Percentiles rank a stretch among this genome's conserved stretches.
phyloP scores from a whole-genome alignment of 2,329 filamentous ascomycete species.

The Talaromyces sp. region DNA sequence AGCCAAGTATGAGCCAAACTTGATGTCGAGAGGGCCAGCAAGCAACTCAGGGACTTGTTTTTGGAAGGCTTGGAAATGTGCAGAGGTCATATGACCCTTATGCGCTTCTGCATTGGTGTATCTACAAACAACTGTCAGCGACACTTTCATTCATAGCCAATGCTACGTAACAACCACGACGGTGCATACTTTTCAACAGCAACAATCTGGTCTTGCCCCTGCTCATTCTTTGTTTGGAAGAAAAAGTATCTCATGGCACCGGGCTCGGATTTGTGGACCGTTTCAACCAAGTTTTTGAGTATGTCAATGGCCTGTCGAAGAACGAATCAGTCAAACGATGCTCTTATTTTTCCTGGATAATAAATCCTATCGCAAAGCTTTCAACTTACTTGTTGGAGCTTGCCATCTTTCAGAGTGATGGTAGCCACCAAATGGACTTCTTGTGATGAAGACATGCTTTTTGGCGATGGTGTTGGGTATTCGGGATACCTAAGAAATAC shows the following conservation, averaged over 20 bases:
- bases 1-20: not conserved
- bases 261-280: constrained; percentile 1
- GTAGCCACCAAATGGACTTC: not conserved
- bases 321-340: not conserved
- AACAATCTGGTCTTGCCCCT: constrained; percentile 10
- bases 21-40: constrained; percentile 8
- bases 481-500: no score
- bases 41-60: not conserved
- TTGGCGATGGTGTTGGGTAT: not conserved
- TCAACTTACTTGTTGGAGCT: constrained; percentile 1
- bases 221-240: constrained; percentile 4
- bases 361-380: not conserved
- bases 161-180: not conserved
- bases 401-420: constrained; percentile 3
- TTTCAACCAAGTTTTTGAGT: not conserved
- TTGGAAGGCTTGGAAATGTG: constrained; percentile 3
- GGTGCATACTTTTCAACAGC: constrained; percentile 3
- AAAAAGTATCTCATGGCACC: constrained; percentile 3
- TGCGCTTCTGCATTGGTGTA: not conserved
- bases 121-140: not conserved
- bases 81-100: not conserved
- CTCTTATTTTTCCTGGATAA: not conserved
- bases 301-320: not conserved
- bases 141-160: no score
- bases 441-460: not conserved